Evolutionary conservation across 441 rosid genomes (phyloP), one percentile per base, ranked within the genome.

Genomic region (Euphorbia corollata): DNA sequence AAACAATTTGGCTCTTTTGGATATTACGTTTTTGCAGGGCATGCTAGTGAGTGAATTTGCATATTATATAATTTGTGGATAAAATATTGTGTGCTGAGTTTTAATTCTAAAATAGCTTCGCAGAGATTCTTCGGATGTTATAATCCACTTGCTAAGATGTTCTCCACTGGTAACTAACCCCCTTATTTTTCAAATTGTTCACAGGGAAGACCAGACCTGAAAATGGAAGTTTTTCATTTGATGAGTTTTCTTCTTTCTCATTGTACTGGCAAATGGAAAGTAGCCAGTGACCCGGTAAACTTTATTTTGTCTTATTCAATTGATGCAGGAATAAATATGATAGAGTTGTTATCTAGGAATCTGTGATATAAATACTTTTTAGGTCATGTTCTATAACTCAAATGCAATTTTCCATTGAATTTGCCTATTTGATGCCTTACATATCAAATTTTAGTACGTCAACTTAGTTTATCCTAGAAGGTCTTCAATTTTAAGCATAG

Each of bases 241-340:
- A 85, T 80, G 86, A 83, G 90, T 75, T 89, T 89, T 75, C 86
- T 86, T 68, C 90, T 86, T 59, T 86, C 96, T 75, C 85, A 86
- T 76, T 86, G 96, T 83, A 77, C 82, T 48, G 73, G 77, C 90
- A 85, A 85, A 73, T 88, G 96, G 92, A 86, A 83, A 77, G 78
- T 71, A 57, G 84, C 86, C 61, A 76, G 54, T 55, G 96, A 88
- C 75, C 87, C 79, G 92, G 96, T 86, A 74, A 68, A 43, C 39
- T 65, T 63, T 41, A 5, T 71, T 48, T 5, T 1, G 12, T 41
- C 47, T 2, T 41, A 8, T 20, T 60, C 27, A 12, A 9, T 48
- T 59, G 18, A 45, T 59, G 12, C 16, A 48, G 8, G 23, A 60
- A 20, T 30, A 20, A 19, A 22, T 36, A 13, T 22, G 3, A 58